phyloP scores from a whole-genome alignment of 805 yeast genomes.

The Suhomyces prunicola region DNA sequence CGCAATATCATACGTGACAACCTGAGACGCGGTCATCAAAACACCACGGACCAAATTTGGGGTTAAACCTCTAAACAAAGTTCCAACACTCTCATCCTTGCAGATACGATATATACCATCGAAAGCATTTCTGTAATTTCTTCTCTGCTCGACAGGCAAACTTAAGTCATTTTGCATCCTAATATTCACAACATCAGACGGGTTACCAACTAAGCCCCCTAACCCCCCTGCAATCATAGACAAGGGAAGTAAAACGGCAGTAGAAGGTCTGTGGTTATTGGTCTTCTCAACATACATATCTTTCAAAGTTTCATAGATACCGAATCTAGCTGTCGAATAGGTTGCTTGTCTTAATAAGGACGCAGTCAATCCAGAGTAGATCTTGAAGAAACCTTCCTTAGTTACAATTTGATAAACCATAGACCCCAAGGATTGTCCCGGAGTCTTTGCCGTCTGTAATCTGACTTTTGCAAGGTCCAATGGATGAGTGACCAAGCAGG shows the following conservation, averaged over 20 bases:
- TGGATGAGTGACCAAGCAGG: conserved; percentile 73
- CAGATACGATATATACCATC: conserved; percentile 67
- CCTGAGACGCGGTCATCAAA: conserved; percentile 88
- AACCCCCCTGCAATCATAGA: conserved; percentile 84
- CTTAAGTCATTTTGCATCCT: conserved; percentile 89
- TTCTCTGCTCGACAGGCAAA: conserved; percentile 57
- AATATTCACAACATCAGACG: conserved; percentile 82
- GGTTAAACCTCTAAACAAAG: conserved; percentile 68
- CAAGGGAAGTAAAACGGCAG: conserved; percentile 61
- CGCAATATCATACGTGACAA: conserved; percentile 79
- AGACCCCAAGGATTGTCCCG: conserved; percentile 59
- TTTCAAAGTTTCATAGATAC: conserved; percentile 76
- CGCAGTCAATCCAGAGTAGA: conserved; percentile 83
- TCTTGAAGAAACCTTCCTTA: conserved; percentile 64
- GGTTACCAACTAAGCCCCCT: conserved; percentile 86
- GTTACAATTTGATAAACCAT: conserved; percentile 60
- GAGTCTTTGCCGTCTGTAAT: conserved; percentile 69
- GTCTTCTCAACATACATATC: conserved; percentile 44
- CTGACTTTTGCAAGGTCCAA: conserved; percentile 84
- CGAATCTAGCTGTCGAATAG: conserved; percentile 82
- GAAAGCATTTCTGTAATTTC: conserved; percentile 74
- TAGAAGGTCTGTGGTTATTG: conserved; percentile 47
- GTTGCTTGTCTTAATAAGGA: conserved; percentile 83
- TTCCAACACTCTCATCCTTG: conserved; percentile 54
- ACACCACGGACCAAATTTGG: conserved; percentile 82